Percentiles rank a stretch among this genome's conserved stretches.
phyloP scores from a whole-genome alignment of 306 rosid species.

The Carpinus viminea region DNA sequence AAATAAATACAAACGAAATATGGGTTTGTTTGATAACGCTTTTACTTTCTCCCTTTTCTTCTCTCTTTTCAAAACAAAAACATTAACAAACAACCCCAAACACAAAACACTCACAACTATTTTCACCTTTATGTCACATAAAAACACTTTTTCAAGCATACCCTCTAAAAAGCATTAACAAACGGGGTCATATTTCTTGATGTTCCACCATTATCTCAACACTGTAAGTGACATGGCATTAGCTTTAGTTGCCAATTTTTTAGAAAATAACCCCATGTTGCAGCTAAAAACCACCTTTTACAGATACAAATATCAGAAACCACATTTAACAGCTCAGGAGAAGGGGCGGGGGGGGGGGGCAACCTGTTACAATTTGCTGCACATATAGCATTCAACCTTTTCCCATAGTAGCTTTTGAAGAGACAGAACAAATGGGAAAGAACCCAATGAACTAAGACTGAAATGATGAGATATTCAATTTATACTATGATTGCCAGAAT shows the following conservation, averaged over 20 bases:
- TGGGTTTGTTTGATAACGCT: background rate
- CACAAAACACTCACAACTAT: no score
- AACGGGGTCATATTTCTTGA: background rate
- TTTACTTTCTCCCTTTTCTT: no score
- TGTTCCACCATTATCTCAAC: background rate
- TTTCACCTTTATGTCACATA: no score
- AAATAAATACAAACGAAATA: background rate
- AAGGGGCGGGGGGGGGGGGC: no score
- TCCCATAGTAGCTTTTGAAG: background rate
- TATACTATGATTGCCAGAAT: constrained; percentile 4
- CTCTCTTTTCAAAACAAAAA: no score
- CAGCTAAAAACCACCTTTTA: background rate
- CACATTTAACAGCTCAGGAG: background rate
- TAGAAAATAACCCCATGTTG: background rate
- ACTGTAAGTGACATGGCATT: background rate
- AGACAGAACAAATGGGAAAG: background rate
- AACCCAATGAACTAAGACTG: constrained; percentile 16
- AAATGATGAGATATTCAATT: constrained; percentile 19
- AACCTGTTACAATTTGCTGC: background rate
- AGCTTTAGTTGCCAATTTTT: background rate
- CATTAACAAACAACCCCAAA: no score
- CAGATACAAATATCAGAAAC: background rate
- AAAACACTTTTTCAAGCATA: no score
- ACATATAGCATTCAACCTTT: background rate
- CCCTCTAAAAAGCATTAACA: no score